These are phyloP conservation scores for Zarea fungicola DNA, from an alignment of 2,329 filamentous ascomycete species.

Conservation along the genomic window DNA sequence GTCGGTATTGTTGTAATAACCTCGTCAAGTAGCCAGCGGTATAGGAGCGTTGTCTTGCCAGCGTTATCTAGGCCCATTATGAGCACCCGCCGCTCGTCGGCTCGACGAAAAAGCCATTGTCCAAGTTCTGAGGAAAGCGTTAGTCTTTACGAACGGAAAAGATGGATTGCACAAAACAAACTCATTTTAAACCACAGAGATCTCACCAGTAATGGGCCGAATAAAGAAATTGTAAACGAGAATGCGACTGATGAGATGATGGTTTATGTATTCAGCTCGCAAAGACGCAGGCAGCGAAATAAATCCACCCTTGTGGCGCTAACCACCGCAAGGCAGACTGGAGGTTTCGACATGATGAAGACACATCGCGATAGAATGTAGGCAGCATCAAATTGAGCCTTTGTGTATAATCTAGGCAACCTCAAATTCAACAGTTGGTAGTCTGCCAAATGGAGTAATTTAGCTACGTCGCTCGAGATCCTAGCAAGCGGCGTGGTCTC, in stretches of 20 bases:
- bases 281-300: background rate
- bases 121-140: background rate
- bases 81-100: constrained; percentile 2
- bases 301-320: background rate
- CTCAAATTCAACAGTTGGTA: too few species aligned
- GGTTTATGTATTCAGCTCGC: background rate
- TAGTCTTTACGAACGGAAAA: too few species aligned
- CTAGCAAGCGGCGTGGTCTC: too few species aligned
- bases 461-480: too few species aligned
- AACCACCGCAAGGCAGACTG: background rate
- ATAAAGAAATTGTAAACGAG: too few species aligned
- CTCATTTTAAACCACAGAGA: too few species aligned
- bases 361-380: background rate
- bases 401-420: too few species aligned
- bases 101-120: constrained; percentile 2
- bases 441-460: too few species aligned
- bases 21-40: constrained; percentile 82
- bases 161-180: too few species aligned
- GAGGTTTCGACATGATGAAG: background rate
- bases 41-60: constrained; percentile 73
- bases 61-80: constrained; percentile 22
- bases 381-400: background rate
- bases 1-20: constrained; percentile 92
- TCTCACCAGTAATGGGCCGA: too few species aligned
- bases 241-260: background rate